These are phyloP conservation scores for Juglanconis sp. DNA, from an alignment of 2,329 filamentous ascomycete genomes.

Conservation along the genomic window DNA sequence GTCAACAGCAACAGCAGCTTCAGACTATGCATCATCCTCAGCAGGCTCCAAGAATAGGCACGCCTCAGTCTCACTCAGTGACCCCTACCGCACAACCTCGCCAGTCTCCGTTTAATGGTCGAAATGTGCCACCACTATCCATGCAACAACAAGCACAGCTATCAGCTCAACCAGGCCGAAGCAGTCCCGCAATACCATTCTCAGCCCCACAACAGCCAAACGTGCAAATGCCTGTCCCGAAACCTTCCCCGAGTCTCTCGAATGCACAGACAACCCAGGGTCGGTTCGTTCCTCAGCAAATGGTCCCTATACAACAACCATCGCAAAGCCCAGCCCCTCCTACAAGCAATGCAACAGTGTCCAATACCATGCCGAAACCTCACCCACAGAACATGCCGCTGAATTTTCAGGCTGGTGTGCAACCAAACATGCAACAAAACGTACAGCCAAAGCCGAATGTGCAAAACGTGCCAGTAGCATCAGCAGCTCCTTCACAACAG, in stretches of 20 bases:
- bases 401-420: not conserved
- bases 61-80: slow-evolving; percentile 13
- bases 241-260: not conserved
- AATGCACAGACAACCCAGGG: slow-evolving; percentile 9
- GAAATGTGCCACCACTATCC: slow-evolving; percentile 6
- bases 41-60: slow-evolving; percentile 10
- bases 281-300: slow-evolving; percentile 11
- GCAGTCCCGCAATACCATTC: slow-evolving; percentile 11
- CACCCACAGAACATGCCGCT: not conserved
- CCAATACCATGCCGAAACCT: not conserved
- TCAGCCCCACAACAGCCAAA: slow-evolving; percentile 7
- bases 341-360: not conserved
- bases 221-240: not conserved
- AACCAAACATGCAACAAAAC: not conserved
- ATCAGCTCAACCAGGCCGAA: slow-evolving; percentile 3
- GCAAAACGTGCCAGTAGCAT: not conserved
- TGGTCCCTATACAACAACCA: not conserved
- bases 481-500: not conserved
- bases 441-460: not conserved
- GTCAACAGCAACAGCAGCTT: slow-evolving; percentile 8
- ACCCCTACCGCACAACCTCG: slow-evolving; percentile 6
- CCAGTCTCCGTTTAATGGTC: slow-evolving; percentile 15
- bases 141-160: slow-evolving; percentile 13
- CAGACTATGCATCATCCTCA: slow-evolving; percentile 9
- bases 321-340: not conserved